Evolutionary conservation across 1,284 basidiomycete genomes (phyloP), one percentile per base, ranked within the genome.

Genomic region (Heliocybe sulcata): DNA sequence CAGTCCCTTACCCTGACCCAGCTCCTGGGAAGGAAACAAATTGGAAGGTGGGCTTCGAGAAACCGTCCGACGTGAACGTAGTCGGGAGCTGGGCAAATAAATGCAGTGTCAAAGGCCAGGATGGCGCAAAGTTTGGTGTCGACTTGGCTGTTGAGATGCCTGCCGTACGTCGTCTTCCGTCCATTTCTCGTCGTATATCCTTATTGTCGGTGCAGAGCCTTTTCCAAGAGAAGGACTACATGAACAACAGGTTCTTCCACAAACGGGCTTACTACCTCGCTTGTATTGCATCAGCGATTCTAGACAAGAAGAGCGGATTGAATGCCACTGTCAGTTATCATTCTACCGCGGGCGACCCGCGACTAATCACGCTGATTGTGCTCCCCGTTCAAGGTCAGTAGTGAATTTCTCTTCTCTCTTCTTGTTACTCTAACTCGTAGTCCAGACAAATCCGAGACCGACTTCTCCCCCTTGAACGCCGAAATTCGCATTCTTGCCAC

Each of bases 211-310:
- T 58, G 2, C 63, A 93, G 84, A 65, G 63, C 47, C 71, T 98
- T 25, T 94, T 99, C 64, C 93, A 97, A 72, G 91, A 95, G 62
- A 99, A 98, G 68, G 96, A 99, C 67, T 92, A 94, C 61, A 74
- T 94, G 55, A 90, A 95, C 65, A 83, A 85, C 33, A 83, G 97
- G 19, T 95, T 92, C 70, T 95, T 96, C 66, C 89, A 96, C 68
- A 99, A 99, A 69, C 79, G 92, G 45, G 88, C 92, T 0, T 95
- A 90, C 67, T 99, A 94, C 71, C 80, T 98, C 12, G 88, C 94
- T 8, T 81, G 82, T 2, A 75, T 99, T 52, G 91, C 90, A 2
- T 77, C 82, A 9, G 81, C 82, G 1, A 69, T 98, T 35, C 71
- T 70, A 48, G 67, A 71, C 22, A 68, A 73, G 47, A 75, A 77